Base-by-base conservation (phyloP, 805 yeast genomes). In the Metschnikowia drakensbergensis region DNA sequence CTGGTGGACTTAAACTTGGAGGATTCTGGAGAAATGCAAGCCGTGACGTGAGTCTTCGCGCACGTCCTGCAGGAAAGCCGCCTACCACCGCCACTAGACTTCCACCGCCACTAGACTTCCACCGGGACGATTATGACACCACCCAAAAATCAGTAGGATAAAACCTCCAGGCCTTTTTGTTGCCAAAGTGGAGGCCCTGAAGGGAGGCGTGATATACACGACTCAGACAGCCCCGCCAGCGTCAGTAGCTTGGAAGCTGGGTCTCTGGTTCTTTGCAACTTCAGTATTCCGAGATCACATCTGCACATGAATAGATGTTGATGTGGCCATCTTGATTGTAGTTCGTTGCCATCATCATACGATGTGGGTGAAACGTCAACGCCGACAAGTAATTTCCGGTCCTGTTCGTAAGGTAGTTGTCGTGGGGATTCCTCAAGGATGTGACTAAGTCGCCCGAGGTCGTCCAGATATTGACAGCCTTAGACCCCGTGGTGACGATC, bases 311-410 rank as follows among this genome's bases (percentile, higher is more conserved):
- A 57, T 83, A 85, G 27, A 89, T 69, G 54, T 80, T 79, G 37
- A 90, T 82, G 54, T 77, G 79, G 1, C 89, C 75, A 61, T 86
- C 94, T 60, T 88, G 95, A 46, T 83, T 77, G 62, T 86, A 86
- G 57, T 85, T 84, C 0, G 89, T 87, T 1, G 97, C 97, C 62
- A 94, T 61, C 80, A 88, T 81, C 96, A 94, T 88, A 54, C 92
- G 74, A 63, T 94, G 99, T 2, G 99, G 99, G 64, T 94, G 99
- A 60, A 94, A 80, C 0, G 84, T 74, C 54, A 89, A 63, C 2
- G 83, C 74, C 2, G 89, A 81, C 37, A 91, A 74, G 55, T 84
- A 86, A 47, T 67, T 69, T 25, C 76, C 70, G 4, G 74, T 73
- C 51, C 81, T 57, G 42, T 69, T 72, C n/a, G 75, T 53, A 65